These are phyloP conservation scores for Carpediemonas membranifera DNA, from an alignment of 78 protist species.

Conservation along the genomic window DNA sequence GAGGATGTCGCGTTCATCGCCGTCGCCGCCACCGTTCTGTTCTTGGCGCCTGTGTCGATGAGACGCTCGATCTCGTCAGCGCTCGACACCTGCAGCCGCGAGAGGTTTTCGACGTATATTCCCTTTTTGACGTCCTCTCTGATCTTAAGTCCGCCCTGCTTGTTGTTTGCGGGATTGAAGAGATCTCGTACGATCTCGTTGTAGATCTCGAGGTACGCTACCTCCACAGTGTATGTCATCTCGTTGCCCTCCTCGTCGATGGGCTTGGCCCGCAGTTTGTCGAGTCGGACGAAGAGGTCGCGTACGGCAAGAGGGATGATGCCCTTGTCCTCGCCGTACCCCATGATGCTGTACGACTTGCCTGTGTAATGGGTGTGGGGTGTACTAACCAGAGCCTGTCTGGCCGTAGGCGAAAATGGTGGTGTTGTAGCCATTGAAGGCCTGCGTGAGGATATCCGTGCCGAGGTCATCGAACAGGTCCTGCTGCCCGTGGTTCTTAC, in stretches of 20 bases:
- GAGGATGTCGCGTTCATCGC: conserved; percentile 18
- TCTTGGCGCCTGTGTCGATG: neutral
- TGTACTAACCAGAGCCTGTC: too few species aligned
- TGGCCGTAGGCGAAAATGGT: conserved; percentile 59
- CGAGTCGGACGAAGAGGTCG: too few species aligned
- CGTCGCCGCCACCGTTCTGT: conserved; percentile 17
- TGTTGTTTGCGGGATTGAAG: neutral
- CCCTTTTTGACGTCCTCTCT: neutral
- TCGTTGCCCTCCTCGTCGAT: neutral
- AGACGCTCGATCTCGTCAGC: neutral
- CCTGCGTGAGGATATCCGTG: too few species aligned
- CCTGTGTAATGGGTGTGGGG: too few species aligned
- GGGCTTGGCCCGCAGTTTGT: neutral
- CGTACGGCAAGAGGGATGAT: too few species aligned
- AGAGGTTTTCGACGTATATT: neutral
- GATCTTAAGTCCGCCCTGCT: neutral
- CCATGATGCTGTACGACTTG: too few species aligned
- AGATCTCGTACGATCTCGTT: neutral
- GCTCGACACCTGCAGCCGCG: neutral
- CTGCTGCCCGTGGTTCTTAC: too few species aligned
- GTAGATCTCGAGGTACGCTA: neutral
- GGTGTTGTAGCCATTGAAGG: conserved; percentile 59
- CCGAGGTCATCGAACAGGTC: too few species aligned
- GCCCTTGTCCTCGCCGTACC: too few species aligned
- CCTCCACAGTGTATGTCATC: neutral